Conservation (phyloP, 306 rosid species). For the Vigna nakashimae region DNA sequence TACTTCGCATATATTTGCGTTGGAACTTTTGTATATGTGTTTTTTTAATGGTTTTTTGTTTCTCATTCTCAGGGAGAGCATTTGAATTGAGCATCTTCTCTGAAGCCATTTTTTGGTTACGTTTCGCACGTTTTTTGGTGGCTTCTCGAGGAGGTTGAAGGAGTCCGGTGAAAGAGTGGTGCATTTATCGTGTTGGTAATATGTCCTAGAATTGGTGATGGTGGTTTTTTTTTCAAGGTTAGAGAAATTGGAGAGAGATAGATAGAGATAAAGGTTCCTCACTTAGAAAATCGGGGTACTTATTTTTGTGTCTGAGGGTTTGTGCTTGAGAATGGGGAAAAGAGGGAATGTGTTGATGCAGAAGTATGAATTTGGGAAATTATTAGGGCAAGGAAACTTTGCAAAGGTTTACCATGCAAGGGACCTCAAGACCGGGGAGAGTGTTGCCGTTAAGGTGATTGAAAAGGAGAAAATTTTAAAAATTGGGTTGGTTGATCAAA, state of each 20-base stretch:
- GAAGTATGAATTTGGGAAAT: constrained; percentile 50
- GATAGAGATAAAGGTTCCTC: not conserved
- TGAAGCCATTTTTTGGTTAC: not conserved
- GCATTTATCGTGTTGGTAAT: constrained; percentile 21
- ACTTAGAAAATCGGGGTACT: constrained; percentile 19
- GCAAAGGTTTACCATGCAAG: constrained; percentile 60
- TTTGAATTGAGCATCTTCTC: constrained; percentile 29
- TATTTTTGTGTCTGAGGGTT: constrained; percentile 35
- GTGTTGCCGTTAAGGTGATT: constrained; percentile 56
- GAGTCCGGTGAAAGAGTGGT: constrained; percentile 8
- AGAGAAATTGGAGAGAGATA: not conserved
- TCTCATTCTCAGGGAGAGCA: constrained; percentile 24
- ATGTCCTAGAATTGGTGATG: constrained; percentile 28
- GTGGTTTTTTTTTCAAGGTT: constrained; percentile 1
- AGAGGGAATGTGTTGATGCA: constrained; percentile 48
- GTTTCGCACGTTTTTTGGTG: not conserved
- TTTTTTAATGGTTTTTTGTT: not conserved
- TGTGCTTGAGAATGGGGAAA: constrained; percentile 45
- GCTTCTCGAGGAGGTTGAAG: constrained; percentile 1
- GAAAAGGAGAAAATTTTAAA: constrained; percentile 50
- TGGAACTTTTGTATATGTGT: constrained; percentile 16
- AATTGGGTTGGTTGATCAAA: constrained; percentile 46
- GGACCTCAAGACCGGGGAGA: constrained; percentile 48
- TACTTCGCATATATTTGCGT: not conserved
- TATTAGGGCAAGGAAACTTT: constrained; percentile 58